Evolutionary conservation across 2,329 filamentous ascomycete species (phyloP).

Genomic region (Penicillium polonicum): DNA sequence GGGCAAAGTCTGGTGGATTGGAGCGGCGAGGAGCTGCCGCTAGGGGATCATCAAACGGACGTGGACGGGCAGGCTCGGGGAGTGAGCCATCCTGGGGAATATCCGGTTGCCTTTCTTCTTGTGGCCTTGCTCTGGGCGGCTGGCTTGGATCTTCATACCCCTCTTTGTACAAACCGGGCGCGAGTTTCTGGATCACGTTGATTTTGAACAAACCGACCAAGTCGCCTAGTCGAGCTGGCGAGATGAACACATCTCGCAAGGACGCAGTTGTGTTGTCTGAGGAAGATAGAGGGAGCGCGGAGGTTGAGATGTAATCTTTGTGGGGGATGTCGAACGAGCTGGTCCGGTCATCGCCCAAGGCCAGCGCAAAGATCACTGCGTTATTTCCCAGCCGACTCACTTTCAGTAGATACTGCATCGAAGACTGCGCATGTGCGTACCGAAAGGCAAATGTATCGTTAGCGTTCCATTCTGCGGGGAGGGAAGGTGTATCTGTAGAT

Average conservation of each 20-base stretch:
- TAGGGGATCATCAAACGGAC: constrained; percentile 67
- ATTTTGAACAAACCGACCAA: constrained; percentile 71
- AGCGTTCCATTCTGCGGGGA: constrained; percentile 79
- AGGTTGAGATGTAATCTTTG: constrained; percentile 71
- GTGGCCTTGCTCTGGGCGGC: constrained; percentile 41
- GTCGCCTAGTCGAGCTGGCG: constrained; percentile 65
- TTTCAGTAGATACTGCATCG: constrained; percentile 79
- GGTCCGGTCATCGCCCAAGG: constrained; percentile 76
- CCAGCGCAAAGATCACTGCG: constrained; percentile 78
- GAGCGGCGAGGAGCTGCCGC: constrained; percentile 60
- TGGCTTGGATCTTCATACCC: constrained; percentile 65
- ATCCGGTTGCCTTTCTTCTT: constrained; percentile 44
- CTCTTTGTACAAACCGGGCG: constrained; percentile 73
- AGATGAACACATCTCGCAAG: constrained; percentile 68
- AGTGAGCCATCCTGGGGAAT: constrained; percentile 53
- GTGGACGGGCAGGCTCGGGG: constrained; percentile 63
- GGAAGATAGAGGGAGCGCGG: constrained; percentile 54
- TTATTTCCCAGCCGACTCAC: constrained; percentile 78
- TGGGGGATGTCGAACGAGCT: constrained; percentile 71
- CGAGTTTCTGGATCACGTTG: constrained; percentile 78
- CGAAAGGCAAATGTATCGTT: constrained; percentile 73
- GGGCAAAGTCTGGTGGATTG: constrained; percentile 72
- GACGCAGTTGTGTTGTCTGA: constrained; percentile 30
- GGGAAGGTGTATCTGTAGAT: constrained; percentile 39
- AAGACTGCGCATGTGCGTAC: constrained; percentile 81